Percentiles rank a stretch among this genome's conserved stretches.
These are phyloP conservation scores for Arabidopsis thaliana DNA, from an alignment of 345 rosid species.

Conservation along the genomic window TAIR10.1 NC_003070.9:26219001-26219500, in stretches of 20 bases:
- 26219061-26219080: too few relatives aligned
- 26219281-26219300: slow-evolving; percentile 44
- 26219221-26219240: slow-evolving; percentile 43
- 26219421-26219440: slow-evolving; percentile 36
- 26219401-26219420: slow-evolving; percentile 33
- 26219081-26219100: neutral
- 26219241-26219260: slow-evolving; percentile 38
- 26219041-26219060: neutral
- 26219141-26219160: slow-evolving; percentile 10
- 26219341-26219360: neutral
- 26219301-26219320: slow-evolving; percentile 48
- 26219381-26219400: slow-evolving; percentile 38
- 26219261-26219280: slow-evolving; percentile 41
- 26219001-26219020: neutral
- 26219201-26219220: slow-evolving; percentile 36
- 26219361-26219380: slow-evolving; percentile 29
- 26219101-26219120: slow-evolving; percentile 4
- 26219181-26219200: neutral
- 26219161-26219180: slow-evolving; percentile 6
- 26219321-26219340: slow-evolving; percentile 33
- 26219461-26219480: slow-evolving; percentile 30
- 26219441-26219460: slow-evolving; percentile 28
- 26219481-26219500: slow-evolving; percentile 10
- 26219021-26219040: neutral
- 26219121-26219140: neutral